Conservation (phyloP, 176 grass and related monocot species). For the Musa schizocarpa region DNA sequence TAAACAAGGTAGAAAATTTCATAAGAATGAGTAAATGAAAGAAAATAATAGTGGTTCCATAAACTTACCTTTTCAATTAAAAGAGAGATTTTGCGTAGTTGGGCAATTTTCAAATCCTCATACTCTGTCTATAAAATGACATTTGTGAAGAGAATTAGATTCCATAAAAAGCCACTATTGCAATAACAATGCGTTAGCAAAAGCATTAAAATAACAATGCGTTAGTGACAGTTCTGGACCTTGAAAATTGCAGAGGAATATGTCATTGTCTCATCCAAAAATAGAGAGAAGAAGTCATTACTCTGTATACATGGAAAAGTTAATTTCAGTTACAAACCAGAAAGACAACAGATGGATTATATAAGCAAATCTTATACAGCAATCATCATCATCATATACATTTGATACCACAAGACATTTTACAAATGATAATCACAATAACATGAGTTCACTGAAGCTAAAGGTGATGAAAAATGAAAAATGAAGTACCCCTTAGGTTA, state of each 20-base stretch:
- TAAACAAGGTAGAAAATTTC: not conserved
- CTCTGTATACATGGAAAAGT: constrained; percentile 27
- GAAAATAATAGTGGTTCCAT: not conserved
- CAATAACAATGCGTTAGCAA: not conserved
- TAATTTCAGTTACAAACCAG: not conserved
- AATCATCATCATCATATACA: not conserved
- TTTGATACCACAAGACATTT: too few species aligned
- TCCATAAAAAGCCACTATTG: not conserved
- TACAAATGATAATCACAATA: too few species aligned
- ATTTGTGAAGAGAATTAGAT: not conserved
- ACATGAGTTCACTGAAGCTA: too few species aligned
- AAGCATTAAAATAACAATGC: not conserved
- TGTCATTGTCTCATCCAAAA: constrained; percentile 83
- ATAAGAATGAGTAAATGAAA: not conserved
- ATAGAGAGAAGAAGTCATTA: constrained; percentile 72
- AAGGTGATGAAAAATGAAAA: too few species aligned
- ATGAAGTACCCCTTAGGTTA: too few species aligned
- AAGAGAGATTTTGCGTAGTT: constrained; percentile 55
- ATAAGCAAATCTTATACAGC: not conserved
- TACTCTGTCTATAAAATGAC: constrained; percentile 45
- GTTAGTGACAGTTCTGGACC: constrained; percentile 22
- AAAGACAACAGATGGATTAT: not conserved
- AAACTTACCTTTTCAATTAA: constrained; percentile 67
- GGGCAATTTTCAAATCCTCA: constrained; percentile 69
- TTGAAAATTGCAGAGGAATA: constrained; percentile 77